Base-by-base conservation (phyloP, 441 rosid genomes). In the Erodium chrysanthum region DNA sequence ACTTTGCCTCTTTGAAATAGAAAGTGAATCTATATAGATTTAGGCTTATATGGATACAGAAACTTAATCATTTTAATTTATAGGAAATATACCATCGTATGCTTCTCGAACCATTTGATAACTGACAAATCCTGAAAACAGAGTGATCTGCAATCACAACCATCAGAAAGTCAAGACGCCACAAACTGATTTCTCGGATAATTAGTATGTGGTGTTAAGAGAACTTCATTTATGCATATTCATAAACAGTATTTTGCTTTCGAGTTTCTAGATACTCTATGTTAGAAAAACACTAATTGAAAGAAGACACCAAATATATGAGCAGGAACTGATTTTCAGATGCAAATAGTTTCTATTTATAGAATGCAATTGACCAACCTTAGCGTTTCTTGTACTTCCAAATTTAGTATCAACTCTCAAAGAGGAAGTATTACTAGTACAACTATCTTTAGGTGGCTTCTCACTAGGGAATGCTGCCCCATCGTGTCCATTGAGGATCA, bases 91-190 rank as follows among this genome's bases (percentile, higher is more conserved):
- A 91, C 99, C 97, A 78, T 83, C 90, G 71, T 90, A 91, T 77
- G 99, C 97, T 76, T 94, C 96, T 78, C 90, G 86, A 74, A 94
- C 97, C 97, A 94, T 91, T 78, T 87, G 97, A 82, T 88, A 91
- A 91, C 90, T 91, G 69, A 90, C 96, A 81, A 91, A 91, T 72
- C 97, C 99, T 65, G 97, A 94, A 85, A 94, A 94, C 80, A 91
- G 82, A 68, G 97, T 91, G 78, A 91, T 89, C 97, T 89, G 94
- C 85, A 85, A 77, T 71, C 68, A 83, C 64, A 73, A 73, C 71
- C 11, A 73, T 64, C 74, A 69, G 68, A 71, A 70, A 67, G 50
- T 44, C 50, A 44, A 44, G 50, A 44, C 12, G 50, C 15, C 15
- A 40, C 48, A 40, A 40, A 40, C 48, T 40, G 12, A 40, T 40